phyloP scores from a whole-genome alignment of 768 basidiomycete species.

The Crassisporium funariophilum region DNA sequence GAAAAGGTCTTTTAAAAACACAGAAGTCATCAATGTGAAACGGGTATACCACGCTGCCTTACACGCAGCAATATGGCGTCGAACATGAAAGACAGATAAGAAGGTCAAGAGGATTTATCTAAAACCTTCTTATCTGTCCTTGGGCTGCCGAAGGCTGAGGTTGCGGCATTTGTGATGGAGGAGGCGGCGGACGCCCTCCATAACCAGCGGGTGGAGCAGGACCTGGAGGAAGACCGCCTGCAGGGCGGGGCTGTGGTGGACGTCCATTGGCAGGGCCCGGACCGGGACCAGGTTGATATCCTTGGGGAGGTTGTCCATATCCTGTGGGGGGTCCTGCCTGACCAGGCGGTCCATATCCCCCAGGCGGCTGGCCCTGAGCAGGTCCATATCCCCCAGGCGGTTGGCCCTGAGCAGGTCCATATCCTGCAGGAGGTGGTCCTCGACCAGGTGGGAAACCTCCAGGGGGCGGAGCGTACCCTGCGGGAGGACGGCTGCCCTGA shows the following conservation, averaged over 20 bases:
- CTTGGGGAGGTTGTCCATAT: constrained; percentile 13
- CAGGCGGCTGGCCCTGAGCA: constrained; percentile 15
- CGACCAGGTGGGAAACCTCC: constrained; percentile 32
- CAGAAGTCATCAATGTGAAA: constrained; percentile 4
- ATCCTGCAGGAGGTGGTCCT: constrained; percentile 29
- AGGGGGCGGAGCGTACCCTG: constrained; percentile 22
- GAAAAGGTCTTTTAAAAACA: not conserved
- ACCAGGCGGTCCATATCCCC: constrained; percentile 22
- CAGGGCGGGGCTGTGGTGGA: constrained; percentile 14
- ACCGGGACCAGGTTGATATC: constrained; percentile 18
- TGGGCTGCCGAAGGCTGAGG: constrained; percentile 27
- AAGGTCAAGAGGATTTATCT: constrained; percentile 12
- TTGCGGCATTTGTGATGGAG: constrained; percentile 13
- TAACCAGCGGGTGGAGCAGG: constrained; percentile 29
- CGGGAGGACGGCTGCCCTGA: constrained; percentile 10
- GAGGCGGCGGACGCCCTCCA: constrained; percentile 32
- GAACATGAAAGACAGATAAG: constrained; percentile 15
- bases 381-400: constrained; percentile 23
- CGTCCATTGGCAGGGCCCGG: constrained; percentile 23
- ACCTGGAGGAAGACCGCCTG: constrained; percentile 16
- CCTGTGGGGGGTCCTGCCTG: constrained; percentile 16
- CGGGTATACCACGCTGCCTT: constrained; percentile 13
- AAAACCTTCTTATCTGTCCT: constrained; percentile 34
- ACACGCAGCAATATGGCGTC: too few species aligned
- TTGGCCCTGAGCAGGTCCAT: constrained; percentile 24